Conservation (phyloP, 179 eudicot genomes). For the Spergularia azorica region DNA sequence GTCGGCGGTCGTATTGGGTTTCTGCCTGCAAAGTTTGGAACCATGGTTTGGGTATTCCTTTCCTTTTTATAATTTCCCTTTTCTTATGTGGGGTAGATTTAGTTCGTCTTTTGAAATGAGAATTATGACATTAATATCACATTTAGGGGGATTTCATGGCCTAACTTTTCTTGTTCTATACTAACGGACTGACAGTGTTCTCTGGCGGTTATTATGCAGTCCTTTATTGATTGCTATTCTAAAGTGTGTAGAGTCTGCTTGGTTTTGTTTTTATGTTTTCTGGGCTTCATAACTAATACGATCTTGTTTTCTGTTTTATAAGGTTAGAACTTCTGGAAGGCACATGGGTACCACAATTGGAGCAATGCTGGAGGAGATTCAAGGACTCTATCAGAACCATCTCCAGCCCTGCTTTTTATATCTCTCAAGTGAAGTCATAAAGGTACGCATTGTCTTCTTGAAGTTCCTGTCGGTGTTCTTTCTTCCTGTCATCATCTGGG, state of each 20-base stretch:
- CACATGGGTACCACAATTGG: conserved; percentile 97
- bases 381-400: conserved; percentile 79
- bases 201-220: conserved; percentile 1
- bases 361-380: conserved; percentile 95
- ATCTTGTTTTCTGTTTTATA: conserved; percentile 20
- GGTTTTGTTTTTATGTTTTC: conserved; percentile 1
- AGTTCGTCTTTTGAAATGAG: neutral
- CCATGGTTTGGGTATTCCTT: neutral
- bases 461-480: conserved; percentile 11
- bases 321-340: conserved; percentile 96
- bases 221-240: neutral
- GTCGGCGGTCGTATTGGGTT: neutral
- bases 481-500: neutral
- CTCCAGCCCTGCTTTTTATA: conserved; percentile 98
- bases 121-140: neutral
- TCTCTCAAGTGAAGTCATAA: conserved; percentile 98
- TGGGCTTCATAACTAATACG: conserved; percentile 4
- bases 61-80: no score
- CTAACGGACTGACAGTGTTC: neutral
- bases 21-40: neutral
- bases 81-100: no score
- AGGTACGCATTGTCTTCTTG: conserved; percentile 40
- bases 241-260: neutral
- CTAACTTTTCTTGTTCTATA: neutral
- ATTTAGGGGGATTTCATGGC: neutral